Evolutionary conservation across 176 grass and related monocot species (phyloP), one percentile per base, ranked within the genome.

Genomic region (Triticum turgidum): DNA sequence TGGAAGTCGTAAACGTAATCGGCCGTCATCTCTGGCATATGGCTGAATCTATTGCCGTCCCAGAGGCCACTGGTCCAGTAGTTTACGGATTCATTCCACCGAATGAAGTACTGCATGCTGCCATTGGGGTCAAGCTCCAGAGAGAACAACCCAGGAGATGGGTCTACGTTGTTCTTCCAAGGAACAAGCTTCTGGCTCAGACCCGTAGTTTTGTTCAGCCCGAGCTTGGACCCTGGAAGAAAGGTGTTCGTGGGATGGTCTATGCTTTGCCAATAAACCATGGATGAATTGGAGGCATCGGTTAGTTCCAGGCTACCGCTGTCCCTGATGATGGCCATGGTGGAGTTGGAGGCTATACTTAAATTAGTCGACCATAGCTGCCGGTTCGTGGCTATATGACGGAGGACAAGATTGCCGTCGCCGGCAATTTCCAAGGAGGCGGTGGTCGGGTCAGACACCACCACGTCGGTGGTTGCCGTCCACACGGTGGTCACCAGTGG

Each of bases 371-470:
- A 95, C 95, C 95, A 97, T 17, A 91, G 21, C 54, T 18, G 47
- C 30, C 4, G 32, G 68, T 84, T 89, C 74, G 76, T 83, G 64
- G 87, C 87, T 49, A 81, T 71, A 9, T 94, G 65, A 86, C 88
- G 34, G 51, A 97, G 91, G 13, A 95, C 91, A 32, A 97, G 88
- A 77, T 97, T 95, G 24, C 92, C 95, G 0, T 92, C 87, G 0
- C 78, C 14, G 27, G 68, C 59, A 35, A 95, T 91, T 13, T 22
- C 81, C 2, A 97, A 65, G 80, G 79, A 25, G 7, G 87, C 72
- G 0, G 65, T 69, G 58, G 79, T 71, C 0, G 85, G 85, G 51
- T 97, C 89, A 0, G 85, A 66, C 78, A 91, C 74, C 9, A 87
- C 90, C 25, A 11, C 14, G 4, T 85, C 71, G 15, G 58, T 35